Conservation (phyloP, 148 eudicot species). For the Spergularia bocconei region DNA sequence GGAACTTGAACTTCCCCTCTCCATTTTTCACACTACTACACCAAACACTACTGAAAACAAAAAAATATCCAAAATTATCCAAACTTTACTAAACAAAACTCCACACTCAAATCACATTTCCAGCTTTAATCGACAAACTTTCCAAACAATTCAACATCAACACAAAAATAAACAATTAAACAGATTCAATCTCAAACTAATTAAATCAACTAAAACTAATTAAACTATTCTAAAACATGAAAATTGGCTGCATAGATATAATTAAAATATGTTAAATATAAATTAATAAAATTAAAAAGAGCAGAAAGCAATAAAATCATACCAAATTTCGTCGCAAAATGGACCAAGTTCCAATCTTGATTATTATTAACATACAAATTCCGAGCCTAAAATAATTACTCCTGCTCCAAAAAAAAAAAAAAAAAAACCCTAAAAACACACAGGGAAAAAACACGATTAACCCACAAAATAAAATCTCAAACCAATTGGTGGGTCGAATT, state of each 20-base stretch:
- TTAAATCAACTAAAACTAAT: too few species aligned
- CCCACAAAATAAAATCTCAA: not conserved
- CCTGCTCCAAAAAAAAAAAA: not conserved
- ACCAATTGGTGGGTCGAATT: not conserved
- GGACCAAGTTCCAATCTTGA: not conserved
- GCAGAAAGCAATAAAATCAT: not conserved
- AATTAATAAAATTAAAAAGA: not conserved
- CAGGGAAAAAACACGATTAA: not conserved
- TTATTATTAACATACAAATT: not conserved
- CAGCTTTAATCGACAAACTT: slow-evolving; percentile 6
- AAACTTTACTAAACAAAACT: not conserved
- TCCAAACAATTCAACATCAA: not conserved
- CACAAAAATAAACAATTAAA: not conserved
- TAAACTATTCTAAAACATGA: too few species aligned
- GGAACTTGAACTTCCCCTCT: slow-evolving; percentile 26
- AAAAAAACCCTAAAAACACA: not conserved
- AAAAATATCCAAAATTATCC: not conserved
- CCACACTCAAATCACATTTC: not conserved
- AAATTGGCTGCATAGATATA: too few species aligned
- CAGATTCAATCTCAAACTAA: not conserved
- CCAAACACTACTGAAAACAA: not conserved
- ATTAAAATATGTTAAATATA: too few species aligned
- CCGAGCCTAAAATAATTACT: not conserved
- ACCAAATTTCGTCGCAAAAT: not conserved
- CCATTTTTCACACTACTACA: slow-evolving; percentile 33